Percentiles rank a stretch among this genome's conserved stretches.
Evolutionary conservation across 192 early-diverging fungal genomes (phyloP).

Genomic region (Gonapodya prolifera): DNA sequence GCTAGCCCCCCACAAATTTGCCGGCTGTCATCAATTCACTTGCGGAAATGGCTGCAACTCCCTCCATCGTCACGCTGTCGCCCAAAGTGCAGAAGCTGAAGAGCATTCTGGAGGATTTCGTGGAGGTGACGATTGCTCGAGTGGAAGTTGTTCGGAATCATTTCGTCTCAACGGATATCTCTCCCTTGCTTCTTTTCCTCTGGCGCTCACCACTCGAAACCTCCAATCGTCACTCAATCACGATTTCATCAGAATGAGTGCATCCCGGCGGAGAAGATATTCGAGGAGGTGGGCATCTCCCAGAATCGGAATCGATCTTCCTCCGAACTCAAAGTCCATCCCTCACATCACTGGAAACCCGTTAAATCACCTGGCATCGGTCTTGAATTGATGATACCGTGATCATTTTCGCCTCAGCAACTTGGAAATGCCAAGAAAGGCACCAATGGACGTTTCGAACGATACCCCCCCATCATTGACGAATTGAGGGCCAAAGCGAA

Average conservation of each 20-base stretch:
- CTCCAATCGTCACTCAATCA: too few relatives aligned
- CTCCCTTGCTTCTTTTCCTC: too few relatives aligned
- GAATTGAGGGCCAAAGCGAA: conserved; percentile 75
- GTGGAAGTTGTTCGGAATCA: too few relatives aligned
- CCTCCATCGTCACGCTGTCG: not conserved
- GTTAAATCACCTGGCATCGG: too few relatives aligned
- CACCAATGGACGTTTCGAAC: not conserved
- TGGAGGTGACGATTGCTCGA: too few relatives aligned
- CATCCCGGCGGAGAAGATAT: conserved; percentile 79
- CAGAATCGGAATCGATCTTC: conserved; percentile 60
- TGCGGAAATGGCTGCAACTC: not conserved
- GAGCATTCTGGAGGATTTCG: not conserved
- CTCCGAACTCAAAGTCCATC: too few relatives aligned
- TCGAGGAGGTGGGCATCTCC: conserved; percentile 42
- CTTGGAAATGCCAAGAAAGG: conserved; percentile 4
- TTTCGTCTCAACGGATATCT: too few relatives aligned
- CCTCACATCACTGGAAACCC: too few relatives aligned
- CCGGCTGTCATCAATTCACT: too few relatives aligned
- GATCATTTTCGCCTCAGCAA: not conserved
- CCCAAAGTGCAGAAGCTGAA: not conserved
- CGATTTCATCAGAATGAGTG: conserved; percentile 23
- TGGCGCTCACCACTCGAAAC: too few relatives aligned
- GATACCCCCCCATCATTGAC: conserved; percentile 65
- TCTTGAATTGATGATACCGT: too few relatives aligned
- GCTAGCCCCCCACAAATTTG: too few relatives aligned